Evolutionary conservation across 108 stramenopile genomes (phyloP), one percentile per base, ranked within the genome.

Genomic region (Fragilaria radians): DNA sequence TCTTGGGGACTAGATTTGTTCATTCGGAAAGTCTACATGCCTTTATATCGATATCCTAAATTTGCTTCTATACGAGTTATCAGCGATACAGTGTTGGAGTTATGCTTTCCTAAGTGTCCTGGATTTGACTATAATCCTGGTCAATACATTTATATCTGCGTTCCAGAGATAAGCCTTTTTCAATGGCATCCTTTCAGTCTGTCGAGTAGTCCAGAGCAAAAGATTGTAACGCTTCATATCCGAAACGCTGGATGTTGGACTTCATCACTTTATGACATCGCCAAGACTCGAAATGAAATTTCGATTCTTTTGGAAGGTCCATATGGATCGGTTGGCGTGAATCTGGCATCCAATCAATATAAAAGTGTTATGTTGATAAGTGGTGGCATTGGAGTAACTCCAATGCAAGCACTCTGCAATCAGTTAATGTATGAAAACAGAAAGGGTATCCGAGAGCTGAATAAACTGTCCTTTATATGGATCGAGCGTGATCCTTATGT

Each of bases 321-420:
- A 0, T 78, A 75, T 52, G 81, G 77, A 11, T 49, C 42, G 27
- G 21, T 65, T 7, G 48, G 59, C 27, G 59, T 82, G 21, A 77
- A 82, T 31, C 45, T 79, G 17, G 52, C 51, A 7, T 42, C 36
- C 23, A 26, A 65, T 22, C 56, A 66, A 1, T 79, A 78, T 64
- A 56, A 70, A 28, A 59, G 65, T 54, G 60, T 77, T 2, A 46
- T 82, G 33, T 61, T 74, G 23, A 36, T 78, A 30, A 58, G 66
- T 19, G 81, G 81, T 14, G 81, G 81, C 2, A 76, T 82, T 34
- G 81, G 81, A 67, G 66, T 62, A 22, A 67, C 75, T 1, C 69
- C 70, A n/a, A 54, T 57, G 60, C 63, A 54, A 54, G 31, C 61
- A 47, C 19, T 77, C 7, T 52, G 36, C 30, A 54, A 59, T 32